Evolutionary conservation across 1,139 yeast genomes (phyloP).

Genomic region (Suhomyces terraborum): DNA sequence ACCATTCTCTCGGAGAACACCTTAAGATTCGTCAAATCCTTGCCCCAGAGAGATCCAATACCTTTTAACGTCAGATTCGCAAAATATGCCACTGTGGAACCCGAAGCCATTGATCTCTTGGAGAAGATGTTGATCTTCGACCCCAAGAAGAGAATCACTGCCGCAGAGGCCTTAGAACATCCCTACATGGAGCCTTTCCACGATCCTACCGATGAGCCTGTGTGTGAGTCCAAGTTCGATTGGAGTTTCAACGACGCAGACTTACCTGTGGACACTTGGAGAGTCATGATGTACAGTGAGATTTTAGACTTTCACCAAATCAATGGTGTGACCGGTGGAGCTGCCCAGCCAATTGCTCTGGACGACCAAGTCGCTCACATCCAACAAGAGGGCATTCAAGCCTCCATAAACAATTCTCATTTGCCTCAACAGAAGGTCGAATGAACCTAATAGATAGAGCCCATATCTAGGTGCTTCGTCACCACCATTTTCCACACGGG

Average conservation of each 20-base stretch:
- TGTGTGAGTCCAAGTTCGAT: constrained; percentile 88
- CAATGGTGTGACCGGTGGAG: constrained; percentile 36
- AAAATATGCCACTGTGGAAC: constrained; percentile 71
- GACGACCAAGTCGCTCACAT: constrained; percentile 34
- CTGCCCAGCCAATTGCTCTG: constrained; percentile 17
- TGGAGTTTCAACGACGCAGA: constrained; percentile 99
- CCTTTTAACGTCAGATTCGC: constrained; percentile 82
- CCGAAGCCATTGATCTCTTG: constrained; percentile 86
- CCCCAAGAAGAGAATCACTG: constrained; percentile 90
- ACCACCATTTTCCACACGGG: constrained; percentile 1
- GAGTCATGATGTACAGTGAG: constrained; percentile 98
- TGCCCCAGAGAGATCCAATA: constrained; percentile 90
- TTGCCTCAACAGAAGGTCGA: constrained; percentile 26
- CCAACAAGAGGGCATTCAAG: constrained; percentile 36
- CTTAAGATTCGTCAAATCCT: constrained; percentile 85
- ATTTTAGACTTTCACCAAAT: constrained; percentile 92
- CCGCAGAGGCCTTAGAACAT: constrained; percentile 86
- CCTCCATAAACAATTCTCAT: constrained; percentile 19
- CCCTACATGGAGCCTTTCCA: constrained; percentile 97
- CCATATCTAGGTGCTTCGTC: not conserved
- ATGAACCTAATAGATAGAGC: constrained; percentile 10
- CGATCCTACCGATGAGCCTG: constrained; percentile 97
- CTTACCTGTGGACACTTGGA: constrained; percentile 96
- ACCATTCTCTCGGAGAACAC: constrained; percentile 97
- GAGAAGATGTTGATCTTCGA: constrained; percentile 92